A percentile compares a stretch with the other conserved stretches of the same genome.
Evolutionary conservation across 2,329 filamentous ascomycete genomes (phyloP).

Genomic region (Didymella exigua): DNA sequence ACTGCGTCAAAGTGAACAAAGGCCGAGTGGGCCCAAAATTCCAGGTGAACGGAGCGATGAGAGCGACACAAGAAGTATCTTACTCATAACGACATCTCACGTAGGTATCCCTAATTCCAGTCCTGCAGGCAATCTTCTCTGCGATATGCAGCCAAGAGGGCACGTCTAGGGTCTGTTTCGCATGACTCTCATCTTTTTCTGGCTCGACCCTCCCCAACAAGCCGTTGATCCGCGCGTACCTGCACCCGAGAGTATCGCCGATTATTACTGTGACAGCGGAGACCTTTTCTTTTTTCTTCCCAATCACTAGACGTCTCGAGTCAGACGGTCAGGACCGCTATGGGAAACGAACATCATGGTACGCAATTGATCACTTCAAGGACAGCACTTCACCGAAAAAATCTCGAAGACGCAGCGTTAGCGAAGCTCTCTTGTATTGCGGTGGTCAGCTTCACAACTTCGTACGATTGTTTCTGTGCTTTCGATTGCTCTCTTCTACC

Average conservation of each 20-base stretch:
- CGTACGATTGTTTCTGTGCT: background rate
- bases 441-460: background rate
- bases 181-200: background rate
- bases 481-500: background rate
- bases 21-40: background rate
- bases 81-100: background rate
- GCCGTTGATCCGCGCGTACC: background rate
- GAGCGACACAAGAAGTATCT: slow-evolving; percentile 4
- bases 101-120: background rate
- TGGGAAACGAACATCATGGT: background rate
- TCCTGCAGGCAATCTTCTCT: slow-evolving; percentile 1
- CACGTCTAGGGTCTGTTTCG: background rate
- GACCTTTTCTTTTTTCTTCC: background rate
- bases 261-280: background rate
- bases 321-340: background rate
- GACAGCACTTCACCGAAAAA: background rate
- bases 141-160: slow-evolving; percentile 5
- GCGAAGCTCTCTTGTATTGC: background rate
- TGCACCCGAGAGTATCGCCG: background rate
- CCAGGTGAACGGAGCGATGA: slow-evolving; percentile 2
- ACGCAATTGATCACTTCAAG: background rate
- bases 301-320: background rate
- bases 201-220: background rate
- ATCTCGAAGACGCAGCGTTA: background rate
- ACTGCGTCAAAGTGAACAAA: slow-evolving; percentile 6